Evolutionary conservation across 805 yeast genomes (phyloP), one percentile per base, ranked within the genome.

Genomic region (Suhomyces tanzawaensis): DNA sequence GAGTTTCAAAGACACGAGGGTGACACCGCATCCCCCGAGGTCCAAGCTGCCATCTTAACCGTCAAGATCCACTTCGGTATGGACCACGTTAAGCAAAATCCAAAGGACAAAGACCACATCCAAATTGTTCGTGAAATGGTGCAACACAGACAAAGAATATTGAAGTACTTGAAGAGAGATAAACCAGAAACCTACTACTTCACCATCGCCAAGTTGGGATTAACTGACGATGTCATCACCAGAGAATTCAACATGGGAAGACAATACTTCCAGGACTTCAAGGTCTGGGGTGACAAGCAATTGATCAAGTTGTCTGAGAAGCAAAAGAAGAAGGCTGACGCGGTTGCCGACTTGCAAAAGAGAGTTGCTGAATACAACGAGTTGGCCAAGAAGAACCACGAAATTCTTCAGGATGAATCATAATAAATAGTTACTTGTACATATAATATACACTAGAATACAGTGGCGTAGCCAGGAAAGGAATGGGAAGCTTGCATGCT

Each of bases 1-100:
- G 97, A 91, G 64, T 90, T 91, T 61, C 81, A 79, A 50, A 74
- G 95, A 53, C 72, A 75, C 46, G 88, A 81, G 32, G 96, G 95
- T 37, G 98, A 93, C 59, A 86, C 96, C 1, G 97, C 95, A 3
- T 86, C 96, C 2, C 80, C 95, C 37, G 98, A 91, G 64, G 96
- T 90, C 18, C 97, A 90, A 63, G 96, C 98, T 2, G 98, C 97
- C 2, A 75, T 86, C 19, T 66, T 82, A 66, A 88, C 98, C 0
- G 82, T 87, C 34, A 77, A 78, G 53, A 87, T 93, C 49, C 85
- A 83, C 48, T 81, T 77, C 47, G 69, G 86, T 45, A 86, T 86
- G 68, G 74, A 77, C 30, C 96, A 90, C 55, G 74, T 85, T 39
- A 59, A 58, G 39, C 71, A 76, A 35, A 71, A 81, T 56, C 82